phyloP scores from a whole-genome alignment of 2,329 filamentous ascomycete species.

The Penicillium griseofulvum region DNA sequence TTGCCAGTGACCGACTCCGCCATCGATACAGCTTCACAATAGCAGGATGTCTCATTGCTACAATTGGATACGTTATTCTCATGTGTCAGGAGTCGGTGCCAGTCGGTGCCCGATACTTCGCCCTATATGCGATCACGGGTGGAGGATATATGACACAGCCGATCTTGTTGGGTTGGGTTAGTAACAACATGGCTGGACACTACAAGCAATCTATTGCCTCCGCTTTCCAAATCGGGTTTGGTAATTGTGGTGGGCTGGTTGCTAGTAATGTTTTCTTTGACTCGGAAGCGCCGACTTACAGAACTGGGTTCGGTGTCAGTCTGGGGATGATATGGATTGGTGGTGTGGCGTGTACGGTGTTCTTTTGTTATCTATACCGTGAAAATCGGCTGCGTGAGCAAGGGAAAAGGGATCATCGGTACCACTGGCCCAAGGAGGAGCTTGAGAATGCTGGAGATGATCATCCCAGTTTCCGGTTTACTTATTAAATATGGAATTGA shows the following conservation, averaged over 20 bases:
- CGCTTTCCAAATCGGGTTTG: slow-evolving; percentile 50
- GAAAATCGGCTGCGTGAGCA: slow-evolving; percentile 38
- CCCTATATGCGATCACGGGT: slow-evolving; percentile 54
- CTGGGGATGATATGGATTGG: slow-evolving; percentile 37
- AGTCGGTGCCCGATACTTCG: slow-evolving; percentile 53
- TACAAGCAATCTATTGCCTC: slow-evolving; percentile 57
- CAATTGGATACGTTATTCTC: slow-evolving; percentile 57
- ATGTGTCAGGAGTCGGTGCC: slow-evolving; percentile 49
- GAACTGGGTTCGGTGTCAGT: slow-evolving; percentile 28
- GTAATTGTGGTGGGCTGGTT: slow-evolving; percentile 36
- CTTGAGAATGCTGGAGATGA: slow-evolving; percentile 40
- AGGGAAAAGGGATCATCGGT: slow-evolving; percentile 37
- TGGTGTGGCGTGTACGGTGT: slow-evolving; percentile 29
- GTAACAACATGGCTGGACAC: slow-evolving; percentile 57
- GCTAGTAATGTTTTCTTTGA: slow-evolving; percentile 36
- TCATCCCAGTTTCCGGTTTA: slow-evolving; percentile 41
- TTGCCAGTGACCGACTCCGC: slow-evolving; percentile 50
- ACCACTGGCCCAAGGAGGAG: slow-evolving; percentile 35
- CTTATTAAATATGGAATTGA: slow-evolving; percentile 21
- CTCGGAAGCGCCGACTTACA: slow-evolving; percentile 29
- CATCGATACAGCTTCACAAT: slow-evolving; percentile 57
- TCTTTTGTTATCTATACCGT: slow-evolving; percentile 33
- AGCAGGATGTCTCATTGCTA: slow-evolving; percentile 49
- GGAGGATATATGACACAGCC: slow-evolving; percentile 57
- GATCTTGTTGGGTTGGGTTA: slow-evolving; percentile 56